Base-by-base conservation (phyloP, 2,329 filamentous ascomycete genomes). In the Aspergillus pseudotamarii region DNA sequence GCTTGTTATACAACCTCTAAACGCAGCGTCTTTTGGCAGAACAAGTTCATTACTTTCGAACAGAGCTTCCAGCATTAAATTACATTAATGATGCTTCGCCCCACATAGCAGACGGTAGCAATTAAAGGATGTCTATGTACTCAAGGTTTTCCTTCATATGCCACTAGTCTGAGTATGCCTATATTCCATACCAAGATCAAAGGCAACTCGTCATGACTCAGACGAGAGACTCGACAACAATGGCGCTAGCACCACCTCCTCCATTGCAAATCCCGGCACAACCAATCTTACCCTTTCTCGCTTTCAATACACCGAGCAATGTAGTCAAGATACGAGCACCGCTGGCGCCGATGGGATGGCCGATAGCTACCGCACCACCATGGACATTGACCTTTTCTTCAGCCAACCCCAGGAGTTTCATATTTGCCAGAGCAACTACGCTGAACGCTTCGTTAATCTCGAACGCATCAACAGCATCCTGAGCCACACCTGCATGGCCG, bases 391-490 rank as follows among this genome's bases (percentile, higher is more conserved):
- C 94, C 82, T 93, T 96, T 64, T 94, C 91, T 69, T 91, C 86
- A 68, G 85, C 84, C 62, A 99, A 82, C 66, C 85, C 86, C 46
- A 99, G 88, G 60, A 98, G 80, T 87, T 99, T 97, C 83, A 97
- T 89, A 85, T 99, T 99, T 70, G 95, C 94, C 58, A 99, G 86
- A 45, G 95, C 93, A 67, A 99, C 95, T 57, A 97, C 95, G 67
- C 92, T 95, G 85, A 99, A 99, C 48, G 95, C 95, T 85, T 99
- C 95, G 85, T 99, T 99, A 85, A 99, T 97, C 85, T 99, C 95
- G 80, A 95, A 99, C 72, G 89, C 95, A 75, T 98, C 94, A 63
- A 99, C 86, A 64, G 92, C 85, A 67, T 90, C 88, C 71, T 89
- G 86, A 62, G 88, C 86, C 66, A 99, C 82, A 66, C 92, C 91